These are phyloP conservation scores for Tuber melanosporum DNA, from an alignment of 495 filamentous ascomycete species.

Conservation along the genomic window DNA sequence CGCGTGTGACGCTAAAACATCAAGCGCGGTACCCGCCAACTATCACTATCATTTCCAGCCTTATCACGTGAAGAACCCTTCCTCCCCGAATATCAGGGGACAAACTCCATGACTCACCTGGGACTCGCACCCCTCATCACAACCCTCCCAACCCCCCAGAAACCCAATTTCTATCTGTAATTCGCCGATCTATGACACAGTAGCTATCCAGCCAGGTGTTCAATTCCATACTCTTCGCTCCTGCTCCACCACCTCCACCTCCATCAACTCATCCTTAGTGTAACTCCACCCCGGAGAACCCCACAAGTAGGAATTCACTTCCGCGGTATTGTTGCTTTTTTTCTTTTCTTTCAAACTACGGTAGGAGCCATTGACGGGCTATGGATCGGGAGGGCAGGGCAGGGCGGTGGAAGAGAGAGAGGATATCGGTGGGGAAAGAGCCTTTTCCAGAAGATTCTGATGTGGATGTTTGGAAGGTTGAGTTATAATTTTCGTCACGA, in stretches of 20 bases:
- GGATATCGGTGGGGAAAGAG: background rate
- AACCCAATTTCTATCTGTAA: background rate
- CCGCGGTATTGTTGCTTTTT: background rate
- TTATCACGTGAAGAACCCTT: background rate
- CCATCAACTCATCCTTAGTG: background rate
- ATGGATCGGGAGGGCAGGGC: background rate
- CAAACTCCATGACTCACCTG: background rate
- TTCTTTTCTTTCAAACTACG: background rate
- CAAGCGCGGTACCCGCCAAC: background rate
- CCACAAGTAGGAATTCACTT: background rate
- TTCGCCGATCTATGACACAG: background rate
- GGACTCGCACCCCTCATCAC: background rate
- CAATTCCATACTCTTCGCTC: background rate
- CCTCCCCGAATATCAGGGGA: background rate
- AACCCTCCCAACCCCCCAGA: background rate
- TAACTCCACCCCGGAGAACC: background rate
- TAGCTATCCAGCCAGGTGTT: background rate
- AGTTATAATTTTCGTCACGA: background rate
- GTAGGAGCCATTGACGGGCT: background rate
- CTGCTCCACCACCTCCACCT: background rate
- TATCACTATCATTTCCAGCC: background rate
- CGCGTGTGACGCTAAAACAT: background rate
- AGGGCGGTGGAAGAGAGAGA: background rate
- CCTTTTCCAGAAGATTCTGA: background rate
- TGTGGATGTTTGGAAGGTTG: background rate